phyloP scores from a whole-genome alignment of 2,329 filamentous ascomycete species.

The Pestalotiopsis sp. region DNA sequence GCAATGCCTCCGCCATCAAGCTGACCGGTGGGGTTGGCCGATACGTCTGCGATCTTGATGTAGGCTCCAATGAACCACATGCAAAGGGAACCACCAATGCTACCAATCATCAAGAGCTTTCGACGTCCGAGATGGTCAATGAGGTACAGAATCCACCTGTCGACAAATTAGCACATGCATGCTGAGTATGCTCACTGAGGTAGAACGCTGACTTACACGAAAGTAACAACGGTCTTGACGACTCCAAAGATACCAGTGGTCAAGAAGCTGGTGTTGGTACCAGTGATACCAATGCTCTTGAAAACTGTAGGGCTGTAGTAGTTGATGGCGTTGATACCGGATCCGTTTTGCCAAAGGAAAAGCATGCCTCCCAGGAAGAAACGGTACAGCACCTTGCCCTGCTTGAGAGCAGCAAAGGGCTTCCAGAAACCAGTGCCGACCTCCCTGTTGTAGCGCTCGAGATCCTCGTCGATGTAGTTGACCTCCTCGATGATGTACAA shows the following conservation, averaged over 20 bases:
- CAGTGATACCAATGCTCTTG: conserved; percentile 60
- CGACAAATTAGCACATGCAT: background rate
- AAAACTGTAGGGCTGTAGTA: conserved; percentile 69
- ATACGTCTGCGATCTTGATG: conserved; percentile 50
- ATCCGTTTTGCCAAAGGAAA: conserved; percentile 80
- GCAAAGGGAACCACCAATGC: conserved; percentile 61
- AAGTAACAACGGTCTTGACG: conserved; percentile 63
- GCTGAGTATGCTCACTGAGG: background rate
- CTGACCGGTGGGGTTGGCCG: conserved; percentile 32
- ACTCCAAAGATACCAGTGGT: conserved; percentile 69
- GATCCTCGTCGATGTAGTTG: conserved; percentile 68
- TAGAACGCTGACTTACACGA: conserved; percentile 37
- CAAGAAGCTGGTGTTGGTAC: conserved; percentile 59
- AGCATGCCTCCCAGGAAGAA: conserved; percentile 74
- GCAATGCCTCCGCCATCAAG: conserved; percentile 50
- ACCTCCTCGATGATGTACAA: conserved; percentile 76
- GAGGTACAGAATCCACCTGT: conserved; percentile 59
- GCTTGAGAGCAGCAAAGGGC: conserved; percentile 62
- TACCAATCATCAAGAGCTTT: conserved; percentile 61
- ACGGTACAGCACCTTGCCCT: conserved; percentile 66
- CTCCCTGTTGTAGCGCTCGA: conserved; percentile 64
- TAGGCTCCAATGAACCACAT: conserved; percentile 68
- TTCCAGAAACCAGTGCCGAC: conserved; percentile 77
- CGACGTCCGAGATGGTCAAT: conserved; percentile 64
- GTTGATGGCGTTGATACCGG: conserved; percentile 72